Base-by-base conservation (phyloP, 106 monocot genomes). In the Platanthera guangdongensis region DNA sequence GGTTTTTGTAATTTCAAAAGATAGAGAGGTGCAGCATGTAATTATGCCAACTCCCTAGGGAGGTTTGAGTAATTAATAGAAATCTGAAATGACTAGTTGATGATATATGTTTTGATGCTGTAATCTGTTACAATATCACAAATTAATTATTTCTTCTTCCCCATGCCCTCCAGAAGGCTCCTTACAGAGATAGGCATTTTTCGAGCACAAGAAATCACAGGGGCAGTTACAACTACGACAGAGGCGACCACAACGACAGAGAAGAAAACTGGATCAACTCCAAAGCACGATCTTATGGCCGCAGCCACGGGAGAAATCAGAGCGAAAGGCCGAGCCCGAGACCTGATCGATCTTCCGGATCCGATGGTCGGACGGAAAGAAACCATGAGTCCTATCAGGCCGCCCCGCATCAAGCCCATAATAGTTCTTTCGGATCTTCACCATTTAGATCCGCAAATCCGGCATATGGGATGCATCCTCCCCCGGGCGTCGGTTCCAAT, bases 251-350 rank as follows among this genome's bases (percentile, higher is more conserved):
- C 45, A 53, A 25, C 28, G 82, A 84, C 54, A 91, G 84, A 84
- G 88, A 88, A 82, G 88, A 80, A 65, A 86, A 80, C 52, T 88
- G 86, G 95, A 82, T 86, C 52, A 85, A n/a, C 14, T 69, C 86
- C 22, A 92, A 92, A 74, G 78, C 83, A 51, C 70, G 86, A 75
- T 71, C 78, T 51, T 49, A 72, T 50, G 76, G 51, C 15, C 84
- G 86, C 30, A 81, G 50, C 74, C 84, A 81, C 68, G 82, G 77
- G 6, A 85, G 85, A 51, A 74, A 54, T 39, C 39, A 39, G 39
- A 39, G 39, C 39, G 39, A 39, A 39, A 39, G 39, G 39, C 39
- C 39, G 39, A 39, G 39, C 39, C 39, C 39, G 39, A 39, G 1
- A 39, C 39, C 39, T 3, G 39, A 39, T 39, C 39, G 39, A 39